A percentile compares a stretch with the other conserved stretches of the same genome.
phyloP scores from a whole-genome alignment of 768 basidiomycete species.

The Calocybe indica region DNA sequence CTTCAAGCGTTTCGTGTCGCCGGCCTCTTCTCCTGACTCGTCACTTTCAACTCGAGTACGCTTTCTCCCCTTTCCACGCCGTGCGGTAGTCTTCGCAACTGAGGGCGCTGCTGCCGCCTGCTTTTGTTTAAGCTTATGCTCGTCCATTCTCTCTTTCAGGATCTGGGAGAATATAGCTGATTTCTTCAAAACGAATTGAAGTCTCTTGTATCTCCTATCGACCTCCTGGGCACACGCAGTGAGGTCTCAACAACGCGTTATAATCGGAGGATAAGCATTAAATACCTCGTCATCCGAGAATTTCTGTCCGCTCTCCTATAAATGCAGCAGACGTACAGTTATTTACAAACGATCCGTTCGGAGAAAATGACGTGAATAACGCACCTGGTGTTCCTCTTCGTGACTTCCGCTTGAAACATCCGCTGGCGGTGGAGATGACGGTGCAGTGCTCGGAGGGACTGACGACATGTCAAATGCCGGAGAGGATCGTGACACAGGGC shows the following conservation, averaged over 20 bases:
- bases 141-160: constrained; percentile 72
- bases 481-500: constrained; percentile 11
- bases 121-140: constrained; percentile 33
- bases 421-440: constrained; percentile 14
- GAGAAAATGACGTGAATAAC: background rate
- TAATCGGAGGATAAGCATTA: background rate
- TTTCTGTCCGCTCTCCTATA: constrained; percentile 3
- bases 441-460: constrained; percentile 13
- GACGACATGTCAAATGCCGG: constrained; percentile 14
- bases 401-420: constrained; percentile 12
- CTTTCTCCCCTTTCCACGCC: constrained; percentile 12
- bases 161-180: constrained; percentile 71
- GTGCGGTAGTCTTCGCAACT: constrained; percentile 5
- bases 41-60: constrained; percentile 13
- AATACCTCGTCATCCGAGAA: constrained; percentile 9
- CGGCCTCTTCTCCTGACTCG: constrained; percentile 7
- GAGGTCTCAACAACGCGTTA: background rate
- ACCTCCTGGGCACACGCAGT: constrained; percentile 33
- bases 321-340: background rate
- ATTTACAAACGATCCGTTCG: background rate
- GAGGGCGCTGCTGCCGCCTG: constrained; percentile 5
- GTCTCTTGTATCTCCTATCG: constrained; percentile 41
- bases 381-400: constrained; percentile 9
- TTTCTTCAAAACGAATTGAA: constrained; percentile 67
- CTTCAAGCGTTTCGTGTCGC: constrained; percentile 14